Evolutionary conservation across 306 rosid genomes (phyloP), one percentile per base, ranked within the genome.

Genomic region (Prunus mira): DNA sequence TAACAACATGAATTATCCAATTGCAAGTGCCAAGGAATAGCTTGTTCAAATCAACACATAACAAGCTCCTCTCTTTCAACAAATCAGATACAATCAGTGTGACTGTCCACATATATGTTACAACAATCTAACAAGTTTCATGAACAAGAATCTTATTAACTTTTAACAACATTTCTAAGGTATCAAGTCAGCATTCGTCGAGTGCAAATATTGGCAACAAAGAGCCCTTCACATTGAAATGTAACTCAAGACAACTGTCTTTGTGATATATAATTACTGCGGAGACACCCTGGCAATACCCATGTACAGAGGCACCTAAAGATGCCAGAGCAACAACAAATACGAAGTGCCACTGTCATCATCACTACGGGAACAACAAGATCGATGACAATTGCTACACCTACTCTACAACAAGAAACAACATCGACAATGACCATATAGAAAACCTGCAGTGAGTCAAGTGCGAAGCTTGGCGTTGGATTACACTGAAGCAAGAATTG

Each of bases 401-500:
- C 69, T 34, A 63, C 28, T n/a, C 86, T 63, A 71, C 71, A 58
- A 68, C 72, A n/a, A 30, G 8, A 19, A 62, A 65, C 28, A 45
- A 41, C 19, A 30, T 34, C 28, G 27, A 34, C 32, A n/a, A 18
- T 46, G 34, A 32, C 61, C 12, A 50, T 32, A 34, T 47, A 46
- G n/a, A 67, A 67, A 17, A 41, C 71, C 66, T 67, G 54, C 28
- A 30, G 49, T 54, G 69, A 38, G 78, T 76, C 54, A 81, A 80
- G 78, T 50, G 75, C 74, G 80, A 77, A 56, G 81, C 77, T 76
- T 72, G 38, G 76, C 71, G 55, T 62, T 11, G 47, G 76, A 67
- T 75, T 18, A 65, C 81, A 19, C 80, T 65, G 74, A 54, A 80
- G 72, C 67, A 65, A 79, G 45, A 46, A 49, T 41, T 45, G 25